Conservation (phyloP, 73 alveolate species). For the Tetrahymena thermophila region DNA sequence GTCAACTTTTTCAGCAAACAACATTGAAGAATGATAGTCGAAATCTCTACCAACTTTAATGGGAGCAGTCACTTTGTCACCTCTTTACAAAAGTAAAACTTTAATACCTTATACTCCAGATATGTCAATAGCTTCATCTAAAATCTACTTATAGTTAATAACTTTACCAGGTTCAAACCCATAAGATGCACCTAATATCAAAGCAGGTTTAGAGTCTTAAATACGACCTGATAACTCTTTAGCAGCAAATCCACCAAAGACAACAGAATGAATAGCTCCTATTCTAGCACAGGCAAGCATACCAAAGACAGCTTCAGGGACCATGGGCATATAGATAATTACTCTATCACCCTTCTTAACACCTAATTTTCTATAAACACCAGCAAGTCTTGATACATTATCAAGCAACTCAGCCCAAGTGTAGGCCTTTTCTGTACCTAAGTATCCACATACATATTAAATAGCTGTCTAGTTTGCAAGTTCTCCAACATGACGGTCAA, state of each 20-base stretch:
- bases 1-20: constrained; percentile 40
- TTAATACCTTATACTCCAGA: constrained; percentile 41
- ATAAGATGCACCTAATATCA: constrained; percentile 89
- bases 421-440: constrained; percentile 52
- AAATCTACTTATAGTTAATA: constrained; percentile 73
- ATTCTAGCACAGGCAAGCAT: constrained; percentile 99
- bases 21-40: constrained; percentile 57
- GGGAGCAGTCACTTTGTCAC: constrained; percentile 22
- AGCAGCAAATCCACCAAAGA: constrained; percentile 99
- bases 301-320: constrained; percentile 92
- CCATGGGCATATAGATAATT: constrained; percentile 97
- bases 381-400: constrained; percentile 86
- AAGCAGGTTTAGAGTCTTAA: constrained; percentile 77
- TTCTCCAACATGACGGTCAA: constrained; percentile 89
- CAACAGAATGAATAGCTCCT: constrained; percentile 99
- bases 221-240: constrained; percentile 91
- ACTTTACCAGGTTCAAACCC: constrained; percentile 92
- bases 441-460: constrained; percentile 68
- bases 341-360: constrained; percentile 91
- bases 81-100: constrained; percentile 58
- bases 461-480: constrained; percentile 75
- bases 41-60: constrained; percentile 30
- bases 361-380: constrained; percentile 68
- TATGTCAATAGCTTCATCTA: constrained; percentile 81
- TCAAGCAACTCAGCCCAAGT: constrained; percentile 78